Evolutionary conservation across 768 basidiomycete genomes (phyloP).

Genomic region (Hortiboletus campestris): DNA sequence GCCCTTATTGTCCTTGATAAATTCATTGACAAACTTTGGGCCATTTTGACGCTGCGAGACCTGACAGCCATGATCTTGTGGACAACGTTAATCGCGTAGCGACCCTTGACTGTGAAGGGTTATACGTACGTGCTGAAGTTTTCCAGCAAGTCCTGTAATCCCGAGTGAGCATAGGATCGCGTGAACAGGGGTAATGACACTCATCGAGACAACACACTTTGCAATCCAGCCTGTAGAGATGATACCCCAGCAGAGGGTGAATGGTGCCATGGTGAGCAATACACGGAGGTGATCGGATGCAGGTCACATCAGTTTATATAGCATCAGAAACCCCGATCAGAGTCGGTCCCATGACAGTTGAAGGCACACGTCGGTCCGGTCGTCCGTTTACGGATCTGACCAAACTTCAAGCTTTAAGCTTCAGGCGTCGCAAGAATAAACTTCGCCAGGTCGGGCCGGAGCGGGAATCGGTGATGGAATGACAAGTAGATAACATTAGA

Average conservation of each 20-base stretch:
- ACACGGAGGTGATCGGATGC: background rate
- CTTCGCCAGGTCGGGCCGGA: background rate
- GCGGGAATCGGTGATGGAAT: background rate
- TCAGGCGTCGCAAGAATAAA: conserved; percentile 17
- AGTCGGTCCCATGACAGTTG: background rate
- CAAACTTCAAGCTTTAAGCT: too few species aligned
- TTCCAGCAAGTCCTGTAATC: background rate
- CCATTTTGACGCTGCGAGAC: background rate
- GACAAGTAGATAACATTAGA: conserved; percentile 6
- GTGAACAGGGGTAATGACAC: background rate
- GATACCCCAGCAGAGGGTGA: background rate
- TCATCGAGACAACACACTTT: conserved; percentile 30
- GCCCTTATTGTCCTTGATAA: background rate
- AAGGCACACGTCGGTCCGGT: background rate
- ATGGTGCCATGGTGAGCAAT: background rate
- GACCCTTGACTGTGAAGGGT: background rate
- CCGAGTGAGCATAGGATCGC: background rate
- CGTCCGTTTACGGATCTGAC: too few species aligned
- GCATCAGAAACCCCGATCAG: background rate
- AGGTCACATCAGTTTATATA: background rate
- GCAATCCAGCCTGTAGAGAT: background rate
- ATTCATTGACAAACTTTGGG: background rate
- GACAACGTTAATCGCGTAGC: background rate
- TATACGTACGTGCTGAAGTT: background rate
- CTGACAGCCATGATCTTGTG: background rate